A percentile compares a stretch with the other conserved stretches of the same genome.
These are phyloP conservation scores for Neonectria ditissima DNA, from an alignment of 2,329 filamentous ascomycete species.

Conservation along the genomic window DNA sequence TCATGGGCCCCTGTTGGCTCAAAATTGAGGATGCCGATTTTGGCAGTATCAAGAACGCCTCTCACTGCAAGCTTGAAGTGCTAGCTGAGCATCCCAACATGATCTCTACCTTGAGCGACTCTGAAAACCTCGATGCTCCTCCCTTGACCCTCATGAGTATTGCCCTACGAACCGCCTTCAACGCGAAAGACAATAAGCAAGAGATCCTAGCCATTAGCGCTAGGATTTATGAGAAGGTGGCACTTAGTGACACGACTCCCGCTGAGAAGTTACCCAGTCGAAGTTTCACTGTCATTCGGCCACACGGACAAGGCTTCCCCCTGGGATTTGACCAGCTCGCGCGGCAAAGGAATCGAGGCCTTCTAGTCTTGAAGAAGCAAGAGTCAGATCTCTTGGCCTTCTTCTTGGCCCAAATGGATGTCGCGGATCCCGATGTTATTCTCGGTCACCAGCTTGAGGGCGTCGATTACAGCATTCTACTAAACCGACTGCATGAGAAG, in stretches of 20 bases:
- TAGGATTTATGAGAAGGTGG: conserved; percentile 91
- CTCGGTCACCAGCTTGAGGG: conserved; percentile 97
- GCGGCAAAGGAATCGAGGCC: conserved; percentile 77
- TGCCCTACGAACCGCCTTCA: conserved; percentile 87
- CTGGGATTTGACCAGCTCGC: conserved; percentile 85
- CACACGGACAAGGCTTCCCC: conserved; percentile 80
- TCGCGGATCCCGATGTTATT: conserved; percentile 91
- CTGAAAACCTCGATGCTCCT: conserved; percentile 84
- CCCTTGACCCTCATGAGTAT: conserved; percentile 97
- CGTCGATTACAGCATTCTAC: conserved; percentile 91
- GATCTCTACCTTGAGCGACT: conserved; percentile 78
- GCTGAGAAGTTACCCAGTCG: conserved; percentile 90
- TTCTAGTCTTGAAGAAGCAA: conserved; percentile 83
- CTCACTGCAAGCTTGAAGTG: conserved; percentile 96
- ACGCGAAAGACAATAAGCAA: conserved; percentile 93
- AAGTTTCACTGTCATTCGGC: conserved; percentile 92
- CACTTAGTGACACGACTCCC: conserved; percentile 86
- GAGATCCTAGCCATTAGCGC: conserved; percentile 94
- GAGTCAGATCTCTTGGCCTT: conserved; percentile 88
- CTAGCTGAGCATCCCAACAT: conserved; percentile 81
- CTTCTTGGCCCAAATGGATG: conserved; percentile 89
- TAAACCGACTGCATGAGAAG: conserved; percentile 88
- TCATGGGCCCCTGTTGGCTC: conserved; percentile 99
- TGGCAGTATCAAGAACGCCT: conserved; percentile 86
- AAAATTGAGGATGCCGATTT: conserved; percentile 91